Evolutionary conservation across 2,329 filamentous ascomycete genomes (phyloP), one percentile per base, ranked within the genome.

Genomic region (Aspergillus pseudoterreus): DNA sequence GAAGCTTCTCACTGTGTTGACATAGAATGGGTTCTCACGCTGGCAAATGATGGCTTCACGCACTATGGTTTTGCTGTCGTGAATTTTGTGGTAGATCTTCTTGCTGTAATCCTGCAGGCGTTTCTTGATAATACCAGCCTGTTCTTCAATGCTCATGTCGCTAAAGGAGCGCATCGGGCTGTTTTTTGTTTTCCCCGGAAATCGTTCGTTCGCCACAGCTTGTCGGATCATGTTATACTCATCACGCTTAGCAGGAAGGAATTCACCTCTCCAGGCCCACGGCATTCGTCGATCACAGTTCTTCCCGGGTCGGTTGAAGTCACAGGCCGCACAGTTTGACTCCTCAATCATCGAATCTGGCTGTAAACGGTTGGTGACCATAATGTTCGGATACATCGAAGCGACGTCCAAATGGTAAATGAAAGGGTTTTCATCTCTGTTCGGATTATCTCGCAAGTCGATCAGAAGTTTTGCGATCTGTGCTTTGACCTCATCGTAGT

Each of bases 331-430:
- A 64, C 95, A 99, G 63, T 96, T 90, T 0, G 92, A 90, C 68
- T 99, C 95, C 44, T 92, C 79, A 49, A 99, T 95, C 91, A 99
- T 95, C n/a, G 94, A 97, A 71, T 99, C 94, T 0, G 94, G 94
- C 62, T 99, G 94, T 43, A 99, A 74, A 69, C 94, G 88, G 71
- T 99, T 99, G 1, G 94, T 99, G 2, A 95, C 99, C 95, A 99
- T 99, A 70, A 99, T 99, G 71, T 99, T 99, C 9, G 94, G 94
- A 69, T 99, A 99, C 94, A 99, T 99, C 53, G 94, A 96, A 15
- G 94, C 94, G 52, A 99, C 95, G 67, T 99, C 94, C 74, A 99
- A 78, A 79, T 99, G 94, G 73, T 99, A 99, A 58, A 99, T 99
- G 30, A 95, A 82, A 4, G 94, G 94, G 41, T 85, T 79, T 69